Conservation (phyloP, 2,329 filamentous ascomycete species). For the Davidsoniella australis region DNA sequence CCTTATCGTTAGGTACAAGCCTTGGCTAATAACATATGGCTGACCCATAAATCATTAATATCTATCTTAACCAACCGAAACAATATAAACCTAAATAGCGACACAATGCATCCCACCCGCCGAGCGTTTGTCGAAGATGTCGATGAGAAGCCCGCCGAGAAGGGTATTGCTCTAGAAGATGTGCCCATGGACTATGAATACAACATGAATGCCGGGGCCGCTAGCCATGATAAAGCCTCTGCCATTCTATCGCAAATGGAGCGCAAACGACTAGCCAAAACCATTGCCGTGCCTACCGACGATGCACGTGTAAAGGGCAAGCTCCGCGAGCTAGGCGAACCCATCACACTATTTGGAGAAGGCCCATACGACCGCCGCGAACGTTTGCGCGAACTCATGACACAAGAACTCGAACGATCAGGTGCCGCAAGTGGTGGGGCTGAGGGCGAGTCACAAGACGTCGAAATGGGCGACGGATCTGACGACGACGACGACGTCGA, state of each 20-base stretch:
- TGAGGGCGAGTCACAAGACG: constrained; percentile 20
- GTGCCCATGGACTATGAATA: constrained; percentile 63
- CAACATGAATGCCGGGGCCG: constrained; percentile 47
- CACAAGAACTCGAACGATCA: constrained; percentile 45
- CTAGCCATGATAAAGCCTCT: constrained; percentile 63
- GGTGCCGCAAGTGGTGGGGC: constrained; percentile 26
- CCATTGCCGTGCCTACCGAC: constrained; percentile 84
- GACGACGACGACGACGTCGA: constrained; percentile 48
- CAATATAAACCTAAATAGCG: constrained; percentile 14
- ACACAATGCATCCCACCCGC: constrained; percentile 69
- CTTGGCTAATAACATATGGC: neutral
- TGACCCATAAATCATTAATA: neutral
- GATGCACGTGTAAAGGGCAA: constrained; percentile 69
- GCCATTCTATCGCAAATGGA: constrained; percentile 78
- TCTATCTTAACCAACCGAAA: neutral
- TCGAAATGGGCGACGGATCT: constrained; percentile 27
- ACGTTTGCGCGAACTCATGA: constrained; percentile 65
- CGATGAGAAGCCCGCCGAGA: constrained; percentile 30
- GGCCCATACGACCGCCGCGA: constrained; percentile 72
- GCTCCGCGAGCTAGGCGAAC: constrained; percentile 77
- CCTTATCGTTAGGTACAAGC: neutral
- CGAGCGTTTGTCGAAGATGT: constrained; percentile 89
- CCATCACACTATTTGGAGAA: constrained; percentile 88
- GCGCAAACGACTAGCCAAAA: constrained; percentile 74
- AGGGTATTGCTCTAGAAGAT: constrained; percentile 29